Evolutionary conservation across 192 early-diverging fungal species (phyloP), one percentile per base, ranked within the genome.

Genomic region (Linnemannia elongata): DNA sequence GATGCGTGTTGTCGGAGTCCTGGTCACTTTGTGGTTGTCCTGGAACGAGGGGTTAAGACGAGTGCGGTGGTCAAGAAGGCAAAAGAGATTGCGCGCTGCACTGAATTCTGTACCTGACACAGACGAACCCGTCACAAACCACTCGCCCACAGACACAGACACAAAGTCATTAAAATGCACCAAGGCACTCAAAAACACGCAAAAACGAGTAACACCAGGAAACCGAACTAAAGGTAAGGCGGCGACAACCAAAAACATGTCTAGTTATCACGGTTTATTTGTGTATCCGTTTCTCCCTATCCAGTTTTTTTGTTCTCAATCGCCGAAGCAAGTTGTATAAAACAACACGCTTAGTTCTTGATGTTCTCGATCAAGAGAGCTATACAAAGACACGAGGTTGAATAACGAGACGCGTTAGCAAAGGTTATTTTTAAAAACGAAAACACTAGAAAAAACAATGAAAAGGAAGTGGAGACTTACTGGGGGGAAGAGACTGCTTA

Each of bases 401-500:
- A n/a, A 66, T 22, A 75, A 20, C 9, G 42, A 22, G 2, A 33
- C 33, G 30, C 18, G 20, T 75, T 60, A 57, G 35, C 3, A 75
- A 57, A 20, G 13, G 54, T 0, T 10, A 39, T 9, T 15, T 4
- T 66, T 4, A 76, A 17, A 76, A 17, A 49, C 7, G 7, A 5
- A 39, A 9, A 10, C 1, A 39, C 38, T 52, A 27, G 12, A 33
- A 20, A 38, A 35, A 18, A 33, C 36, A 49, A 2, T 9, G 74
- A 22, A 33, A 60, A 33, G 52, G 36, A 55, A 57, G 38, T 55
- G 52, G n/a, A 52, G 49, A 89, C 89, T 89, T 92, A 96, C 95
- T 95, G 69, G 98, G 96, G 81, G 98, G 98, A 74, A 99, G 94
- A 72, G 97, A 97, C 92, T 98, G 95, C 86, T 94, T 95, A 73